These are phyloP conservation scores for Asclepias syriaca DNA, from an alignment of 257 asterid genomes.

Conservation along the genomic window DNA sequence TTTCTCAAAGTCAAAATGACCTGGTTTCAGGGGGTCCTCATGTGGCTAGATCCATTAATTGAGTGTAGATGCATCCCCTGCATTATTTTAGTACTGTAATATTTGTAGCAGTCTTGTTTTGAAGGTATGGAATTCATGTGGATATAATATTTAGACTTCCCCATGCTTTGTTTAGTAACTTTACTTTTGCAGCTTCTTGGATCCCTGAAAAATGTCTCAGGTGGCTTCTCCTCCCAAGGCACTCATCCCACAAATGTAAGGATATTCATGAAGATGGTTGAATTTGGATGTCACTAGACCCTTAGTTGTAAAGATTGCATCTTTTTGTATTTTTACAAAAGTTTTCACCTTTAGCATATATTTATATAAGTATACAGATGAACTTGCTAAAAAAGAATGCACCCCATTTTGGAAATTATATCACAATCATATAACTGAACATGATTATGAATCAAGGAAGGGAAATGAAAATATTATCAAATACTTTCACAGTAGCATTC, in stretches of 20 bases:
- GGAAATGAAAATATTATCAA: neutral
- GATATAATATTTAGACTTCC: neutral
- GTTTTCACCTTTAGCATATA: neutral
- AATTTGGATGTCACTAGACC: too few relatives aligned
- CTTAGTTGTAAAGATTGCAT: neutral
- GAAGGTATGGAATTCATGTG: neutral
- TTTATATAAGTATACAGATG: neutral
- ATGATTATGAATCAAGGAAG: neutral
- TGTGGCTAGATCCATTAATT: constrained; percentile 7
- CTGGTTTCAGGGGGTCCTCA: neutral
- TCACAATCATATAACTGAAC: neutral
- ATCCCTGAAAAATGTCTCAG: neutral
- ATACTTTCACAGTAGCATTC: constrained; percentile 18
- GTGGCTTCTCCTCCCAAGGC: neutral
- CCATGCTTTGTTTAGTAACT: neutral
- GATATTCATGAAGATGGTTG: too few relatives aligned
- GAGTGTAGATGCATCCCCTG: neutral
- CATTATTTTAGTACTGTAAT: neutral
- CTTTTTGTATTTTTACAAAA: neutral
- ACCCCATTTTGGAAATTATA: neutral
- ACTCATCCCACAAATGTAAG: neutral
- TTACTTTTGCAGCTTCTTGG: neutral
- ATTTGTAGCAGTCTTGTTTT: neutral
- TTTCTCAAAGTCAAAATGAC: neutral
- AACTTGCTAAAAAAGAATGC: neutral